phyloP scores from a whole-genome alignment of 73 alveolate genomes.

The Paramecium biaurelia region DNA sequence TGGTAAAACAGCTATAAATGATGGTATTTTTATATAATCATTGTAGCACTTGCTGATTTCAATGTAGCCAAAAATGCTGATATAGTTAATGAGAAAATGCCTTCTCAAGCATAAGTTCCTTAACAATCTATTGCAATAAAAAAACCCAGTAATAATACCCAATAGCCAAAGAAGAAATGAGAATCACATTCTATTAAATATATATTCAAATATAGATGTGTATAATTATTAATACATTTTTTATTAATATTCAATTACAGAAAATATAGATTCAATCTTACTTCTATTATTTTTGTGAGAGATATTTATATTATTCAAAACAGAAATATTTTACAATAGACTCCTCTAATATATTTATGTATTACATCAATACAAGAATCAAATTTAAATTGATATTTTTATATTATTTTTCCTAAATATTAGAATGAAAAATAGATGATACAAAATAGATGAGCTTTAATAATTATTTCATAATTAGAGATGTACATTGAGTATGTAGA shows the following conservation, averaged over 20 bases:
- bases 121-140: not conserved
- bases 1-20: constrained; percentile 78
- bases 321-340: too few species aligned
- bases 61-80: constrained; percentile 15
- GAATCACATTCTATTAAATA: not conserved
- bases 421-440: not conserved
- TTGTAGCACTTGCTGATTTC: constrained; percentile 35
- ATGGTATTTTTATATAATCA: not conserved
- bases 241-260: too few species aligned
- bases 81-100: constrained; percentile 49
- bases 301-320: too few species aligned
- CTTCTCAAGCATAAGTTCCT: constrained; percentile 16
- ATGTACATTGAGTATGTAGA: not conserved
- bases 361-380: too few species aligned
- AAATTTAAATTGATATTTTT: not conserved
- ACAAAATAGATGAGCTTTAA: not conserved
- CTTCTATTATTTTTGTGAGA: too few species aligned
- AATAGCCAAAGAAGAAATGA: constrained; percentile 15
- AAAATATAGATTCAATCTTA: too few species aligned
- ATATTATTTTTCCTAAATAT: not conserved
- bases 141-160: constrained; percentile 16
- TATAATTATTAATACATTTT: not conserved
- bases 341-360: too few species aligned
- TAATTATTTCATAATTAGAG: not conserved
- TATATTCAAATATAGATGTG: not conserved